Evolutionary conservation across 1,139 yeast genomes (phyloP).

Genomic region (Nakaseomyces delphensis): DNA sequence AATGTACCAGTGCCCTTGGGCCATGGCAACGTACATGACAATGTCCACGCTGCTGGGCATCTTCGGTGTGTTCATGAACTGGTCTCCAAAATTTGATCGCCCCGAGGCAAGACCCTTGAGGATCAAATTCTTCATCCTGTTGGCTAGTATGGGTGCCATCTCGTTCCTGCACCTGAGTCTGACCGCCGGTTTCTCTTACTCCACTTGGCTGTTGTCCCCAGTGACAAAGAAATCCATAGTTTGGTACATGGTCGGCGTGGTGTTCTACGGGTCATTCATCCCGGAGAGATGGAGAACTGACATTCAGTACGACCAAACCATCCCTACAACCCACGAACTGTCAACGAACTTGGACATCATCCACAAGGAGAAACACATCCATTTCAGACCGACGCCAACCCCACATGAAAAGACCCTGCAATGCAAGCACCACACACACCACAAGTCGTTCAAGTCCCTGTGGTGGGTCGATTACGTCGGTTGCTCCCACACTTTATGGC

Average conservation of each 20-base stretch:
- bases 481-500: constrained; percentile 90
- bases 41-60: constrained; percentile 61
- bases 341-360: constrained; percentile 26
- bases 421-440: constrained; percentile 11
- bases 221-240: constrained; percentile 35
- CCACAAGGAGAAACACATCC: constrained; percentile 34
- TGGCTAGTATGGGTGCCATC: constrained; percentile 66
- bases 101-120: constrained; percentile 78
- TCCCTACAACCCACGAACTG: constrained; percentile 32
- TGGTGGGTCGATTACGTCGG: constrained; percentile 81
- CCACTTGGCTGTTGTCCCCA: constrained; percentile 34
- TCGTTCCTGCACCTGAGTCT: constrained; percentile 52
- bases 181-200: constrained; percentile 47
- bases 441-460: constrained; percentile 48
- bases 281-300: constrained; percentile 87
- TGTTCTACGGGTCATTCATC: constrained; percentile 76
- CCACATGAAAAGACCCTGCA: constrained; percentile 9
- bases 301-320: constrained; percentile 31
- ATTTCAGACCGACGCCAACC: constrained; percentile 47
- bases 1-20: constrained; percentile 38
- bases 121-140: constrained; percentile 71
- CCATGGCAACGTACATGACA: constrained; percentile 40
- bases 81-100: constrained; percentile 83
- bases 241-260: constrained; percentile 76
- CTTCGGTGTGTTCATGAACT: constrained; percentile 69